Evolutionary conservation across 164 flowering plant genomes (phyloP).

Genomic region (Chloranthus sessilifolius): DNA sequence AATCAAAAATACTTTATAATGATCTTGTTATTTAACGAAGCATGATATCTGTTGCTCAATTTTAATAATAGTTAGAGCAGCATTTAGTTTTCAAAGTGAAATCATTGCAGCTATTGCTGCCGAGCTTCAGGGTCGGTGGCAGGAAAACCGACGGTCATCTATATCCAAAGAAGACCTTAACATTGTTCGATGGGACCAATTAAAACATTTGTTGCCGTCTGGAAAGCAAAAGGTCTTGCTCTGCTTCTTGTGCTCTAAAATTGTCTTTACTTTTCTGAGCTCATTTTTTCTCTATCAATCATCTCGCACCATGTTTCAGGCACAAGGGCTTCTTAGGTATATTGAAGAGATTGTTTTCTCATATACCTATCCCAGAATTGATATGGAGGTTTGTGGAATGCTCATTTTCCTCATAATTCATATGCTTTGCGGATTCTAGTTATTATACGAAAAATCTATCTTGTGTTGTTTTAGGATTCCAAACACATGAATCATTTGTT

Average conservation of each 20-base stretch:
- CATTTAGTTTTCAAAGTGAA: slow-evolving; percentile 4
- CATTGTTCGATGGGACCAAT: slow-evolving; percentile 68
- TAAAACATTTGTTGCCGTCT: slow-evolving; percentile 61
- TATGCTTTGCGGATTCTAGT: too few relatives aligned
- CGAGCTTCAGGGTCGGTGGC: slow-evolving; percentile 88
- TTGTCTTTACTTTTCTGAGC: slow-evolving; percentile 1
- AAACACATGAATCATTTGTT: slow-evolving; percentile 94
- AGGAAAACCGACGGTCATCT: slow-evolving; percentile 48
- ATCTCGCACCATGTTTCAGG: slow-evolving; percentile 30
- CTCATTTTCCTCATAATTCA: background rate
- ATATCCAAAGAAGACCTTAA: slow-evolving; percentile 60
- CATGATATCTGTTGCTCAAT: background rate
- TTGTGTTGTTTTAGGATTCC: slow-evolving; percentile 53
- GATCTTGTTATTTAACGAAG: too few relatives aligned
- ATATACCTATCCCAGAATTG: slow-evolving; percentile 88
- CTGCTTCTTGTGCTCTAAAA: background rate
- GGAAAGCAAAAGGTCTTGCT: slow-evolving; percentile 64
- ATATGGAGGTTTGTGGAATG: slow-evolving; percentile 67
- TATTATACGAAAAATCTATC: slow-evolving; percentile 2
- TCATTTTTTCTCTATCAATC: background rate
- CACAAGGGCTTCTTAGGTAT: slow-evolving; percentile 58
- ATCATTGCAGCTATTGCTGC: slow-evolving; percentile 64
- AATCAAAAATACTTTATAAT: background rate
- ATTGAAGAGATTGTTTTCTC: slow-evolving; percentile 88
- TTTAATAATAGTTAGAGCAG: too few relatives aligned